Evolutionary conservation across 2,329 filamentous ascomycete genomes (phyloP).

Genomic region (Alternaria conjuncta): DNA sequence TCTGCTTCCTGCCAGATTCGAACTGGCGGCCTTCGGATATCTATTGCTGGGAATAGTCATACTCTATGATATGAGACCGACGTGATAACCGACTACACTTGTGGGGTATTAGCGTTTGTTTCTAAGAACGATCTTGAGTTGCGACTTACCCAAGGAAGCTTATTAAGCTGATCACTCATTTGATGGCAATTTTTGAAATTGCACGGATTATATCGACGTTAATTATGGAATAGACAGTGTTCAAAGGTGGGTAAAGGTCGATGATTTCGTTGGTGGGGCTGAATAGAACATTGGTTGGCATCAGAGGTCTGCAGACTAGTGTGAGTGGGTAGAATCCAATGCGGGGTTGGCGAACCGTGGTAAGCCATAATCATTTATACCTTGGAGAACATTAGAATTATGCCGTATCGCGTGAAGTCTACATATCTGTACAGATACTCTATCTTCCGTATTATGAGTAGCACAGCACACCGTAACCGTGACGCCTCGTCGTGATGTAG

Average conservation of each 20-base stretch:
- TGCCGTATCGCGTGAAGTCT: constrained; percentile 10
- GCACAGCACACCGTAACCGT: not conserved
- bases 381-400: constrained; percentile 10
- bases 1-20: constrained; percentile 44
- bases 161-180: constrained; percentile 2
- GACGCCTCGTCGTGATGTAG: constrained; percentile 4
- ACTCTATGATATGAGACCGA: constrained; percentile 43
- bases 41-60: constrained; percentile 36
- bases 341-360: not conserved
- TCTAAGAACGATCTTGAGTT: not conserved
- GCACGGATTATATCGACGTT: not conserved
- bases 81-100: constrained; percentile 48
- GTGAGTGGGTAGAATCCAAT: not conserved
- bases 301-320: not conserved
- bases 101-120: not conserved
- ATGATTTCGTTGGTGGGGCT: not conserved
- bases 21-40: constrained; percentile 47
- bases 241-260: not conserved
- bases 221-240: too few relatives aligned
- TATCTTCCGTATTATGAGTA: not conserved
- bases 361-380: not conserved
- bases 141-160: not conserved
- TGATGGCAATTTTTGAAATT: not conserved
- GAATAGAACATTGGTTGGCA: not conserved
- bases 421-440: constrained; percentile 9